Evolutionary conservation across 1,139 yeast genomes (phyloP).

Genomic region (Suhomyces guaymorum): DNA sequence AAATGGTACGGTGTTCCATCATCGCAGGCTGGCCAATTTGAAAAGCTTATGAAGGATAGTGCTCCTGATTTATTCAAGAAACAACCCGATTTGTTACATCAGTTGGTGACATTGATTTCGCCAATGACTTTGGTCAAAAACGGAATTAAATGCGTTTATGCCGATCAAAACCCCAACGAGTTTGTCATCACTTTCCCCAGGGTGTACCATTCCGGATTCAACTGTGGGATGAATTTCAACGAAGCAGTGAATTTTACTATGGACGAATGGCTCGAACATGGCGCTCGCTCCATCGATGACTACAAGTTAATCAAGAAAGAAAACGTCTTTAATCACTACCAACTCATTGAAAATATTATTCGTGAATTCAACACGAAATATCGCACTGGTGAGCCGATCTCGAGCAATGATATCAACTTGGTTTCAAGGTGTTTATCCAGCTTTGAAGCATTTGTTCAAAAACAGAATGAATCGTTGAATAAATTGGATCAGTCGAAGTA

Average conservation of each 20-base stretch:
- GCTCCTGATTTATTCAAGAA: slow-evolving; percentile 84
- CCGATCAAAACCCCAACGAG: slow-evolving; percentile 81
- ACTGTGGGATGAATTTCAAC: slow-evolving; percentile 73
- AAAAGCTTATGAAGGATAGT: slow-evolving; percentile 49
- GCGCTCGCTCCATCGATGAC: slow-evolving; percentile 57
- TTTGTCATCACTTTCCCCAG: slow-evolving; percentile 73
- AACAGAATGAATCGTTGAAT: slow-evolving; percentile 17
- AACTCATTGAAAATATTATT: slow-evolving; percentile 41
- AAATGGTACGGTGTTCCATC: slow-evolving; percentile 81
- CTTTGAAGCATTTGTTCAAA: slow-evolving; percentile 25
- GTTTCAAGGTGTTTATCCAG: slow-evolving; percentile 27
- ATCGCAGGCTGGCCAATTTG: slow-evolving; percentile 53
- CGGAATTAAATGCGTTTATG: slow-evolving; percentile 63
- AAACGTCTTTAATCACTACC: slow-evolving; percentile 54
- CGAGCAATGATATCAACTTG: slow-evolving; percentile 14
- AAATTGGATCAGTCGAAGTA: slow-evolving; percentile 16
- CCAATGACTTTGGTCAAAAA: slow-evolving; percentile 57
- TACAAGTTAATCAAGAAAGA: slow-evolving; percentile 58
- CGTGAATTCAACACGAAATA: slow-evolving; percentile 19
- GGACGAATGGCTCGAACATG: slow-evolving; percentile 66
- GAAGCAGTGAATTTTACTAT: slow-evolving; percentile 81
- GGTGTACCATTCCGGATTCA: slow-evolving; percentile 81
- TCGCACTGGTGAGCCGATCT: slow-evolving; percentile 3
- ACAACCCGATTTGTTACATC: slow-evolving; percentile 89
- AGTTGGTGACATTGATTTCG: slow-evolving; percentile 75